These are phyloP conservation scores for Leptographium radiaticola DNA, from an alignment of 2,329 filamentous ascomycete species.

Conservation along the genomic window DNA sequence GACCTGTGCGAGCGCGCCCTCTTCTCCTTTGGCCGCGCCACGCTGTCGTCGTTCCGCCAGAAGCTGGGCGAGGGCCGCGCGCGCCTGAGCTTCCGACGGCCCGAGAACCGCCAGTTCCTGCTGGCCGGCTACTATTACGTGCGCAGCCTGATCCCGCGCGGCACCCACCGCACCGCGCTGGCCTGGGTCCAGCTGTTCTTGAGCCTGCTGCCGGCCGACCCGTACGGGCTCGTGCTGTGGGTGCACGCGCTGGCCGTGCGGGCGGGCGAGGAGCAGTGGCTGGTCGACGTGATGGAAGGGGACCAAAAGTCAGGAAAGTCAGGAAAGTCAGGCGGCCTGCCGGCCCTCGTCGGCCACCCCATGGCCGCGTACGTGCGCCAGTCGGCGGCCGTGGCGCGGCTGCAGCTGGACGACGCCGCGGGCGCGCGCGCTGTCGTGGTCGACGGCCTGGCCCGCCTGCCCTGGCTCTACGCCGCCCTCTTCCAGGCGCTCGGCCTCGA, in stretches of 20 bases:
- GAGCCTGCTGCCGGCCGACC: slow-evolving; percentile 62
- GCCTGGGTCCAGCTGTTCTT: slow-evolving; percentile 87
- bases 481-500: slow-evolving; percentile 72
- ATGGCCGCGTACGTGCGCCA: slow-evolving; percentile 55
- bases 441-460: slow-evolving; percentile 57
- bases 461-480: slow-evolving; percentile 73
- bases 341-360: slow-evolving; percentile 8
- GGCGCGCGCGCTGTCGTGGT: slow-evolving; percentile 53
- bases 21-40: slow-evolving; percentile 83
- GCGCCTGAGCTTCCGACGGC: slow-evolving; percentile 64
- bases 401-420: slow-evolving; percentile 53
- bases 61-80: slow-evolving; percentile 67
- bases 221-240: slow-evolving; percentile 68
- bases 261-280: slow-evolving; percentile 61
- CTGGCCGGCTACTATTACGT: slow-evolving; percentile 84
- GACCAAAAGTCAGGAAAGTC: slow-evolving; percentile 19
- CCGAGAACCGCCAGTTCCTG: slow-evolving; percentile 88
- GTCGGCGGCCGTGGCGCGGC: slow-evolving; percentile 62
- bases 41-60: slow-evolving; percentile 68
- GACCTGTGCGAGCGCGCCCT: slow-evolving; percentile 84
- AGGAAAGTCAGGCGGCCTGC: neutral
- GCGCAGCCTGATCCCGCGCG: slow-evolving; percentile 70
- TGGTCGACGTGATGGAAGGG: slow-evolving; percentile 53
- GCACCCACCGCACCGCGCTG: slow-evolving; percentile 85
- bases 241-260: slow-evolving; percentile 79